Evolutionary conservation across 1,284 basidiomycete genomes (phyloP).

Genomic region (Wallemia mellicola): DNA sequence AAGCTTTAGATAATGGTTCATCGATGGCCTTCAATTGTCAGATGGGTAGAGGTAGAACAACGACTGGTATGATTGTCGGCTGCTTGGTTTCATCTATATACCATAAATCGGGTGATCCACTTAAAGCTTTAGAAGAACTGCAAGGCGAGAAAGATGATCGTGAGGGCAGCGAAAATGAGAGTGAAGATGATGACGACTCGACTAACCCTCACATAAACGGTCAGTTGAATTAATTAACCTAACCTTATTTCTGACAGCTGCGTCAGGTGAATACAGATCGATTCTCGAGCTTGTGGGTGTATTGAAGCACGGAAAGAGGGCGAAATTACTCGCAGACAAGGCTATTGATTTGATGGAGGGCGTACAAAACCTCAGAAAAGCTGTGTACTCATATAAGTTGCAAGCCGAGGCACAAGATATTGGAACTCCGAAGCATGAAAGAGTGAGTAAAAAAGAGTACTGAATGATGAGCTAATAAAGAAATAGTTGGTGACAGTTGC

Average conservation of each 20-base stretch:
- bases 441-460: slow-evolving; percentile 38
- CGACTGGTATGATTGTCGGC: slow-evolving; percentile 77
- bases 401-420: slow-evolving; percentile 56
- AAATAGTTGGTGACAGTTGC: slow-evolving; percentile 4
- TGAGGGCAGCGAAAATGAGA: slow-evolving; percentile 25
- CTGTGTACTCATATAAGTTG: slow-evolving; percentile 82
- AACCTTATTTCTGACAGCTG: neutral
- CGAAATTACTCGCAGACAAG: slow-evolving; percentile 70
- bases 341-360: slow-evolving; percentile 43
- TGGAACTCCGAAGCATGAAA: slow-evolving; percentile 40
- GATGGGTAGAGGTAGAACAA: slow-evolving; percentile 36
- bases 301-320: slow-evolving; percentile 56
- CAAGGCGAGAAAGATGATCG: slow-evolving; percentile 15
- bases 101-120: slow-evolving; percentile 20
- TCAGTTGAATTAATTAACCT: slow-evolving; percentile 13
- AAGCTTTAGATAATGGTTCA: slow-evolving; percentile 29
- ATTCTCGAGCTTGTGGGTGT: slow-evolving; percentile 81
- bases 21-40: slow-evolving; percentile 58
- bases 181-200: slow-evolving; percentile 10
- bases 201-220: slow-evolving; percentile 58
- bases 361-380: slow-evolving; percentile 72
- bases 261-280: slow-evolving; percentile 73
- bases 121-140: slow-evolving; percentile 16
- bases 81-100: slow-evolving; percentile 55
- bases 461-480: slow-evolving; percentile 21